Conservation (phyloP, 2,329 filamentous ascomycete genomes). For the Pseudocercospora pini-densiflorae region DNA sequence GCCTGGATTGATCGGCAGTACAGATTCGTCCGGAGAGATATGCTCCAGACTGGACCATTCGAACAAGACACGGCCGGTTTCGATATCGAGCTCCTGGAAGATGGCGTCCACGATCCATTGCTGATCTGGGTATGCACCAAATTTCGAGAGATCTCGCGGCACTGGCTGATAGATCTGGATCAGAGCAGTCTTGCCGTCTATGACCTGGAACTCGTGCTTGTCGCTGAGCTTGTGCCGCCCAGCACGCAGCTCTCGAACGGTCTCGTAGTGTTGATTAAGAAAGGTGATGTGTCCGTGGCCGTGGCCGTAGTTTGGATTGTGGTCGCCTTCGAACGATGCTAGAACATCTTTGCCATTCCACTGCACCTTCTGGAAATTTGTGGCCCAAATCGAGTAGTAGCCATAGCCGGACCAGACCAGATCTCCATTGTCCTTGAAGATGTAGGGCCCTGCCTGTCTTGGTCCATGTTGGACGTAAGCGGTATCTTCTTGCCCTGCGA, state of each 20-base stretch:
- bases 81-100: slow-evolving; percentile 49
- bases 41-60: slow-evolving; percentile 61
- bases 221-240: slow-evolving; percentile 49
- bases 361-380: slow-evolving; percentile 58
- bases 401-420: slow-evolving; percentile 63
- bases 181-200: slow-evolving; percentile 58
- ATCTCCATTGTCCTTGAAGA: slow-evolving; percentile 59
- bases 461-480: slow-evolving; percentile 45
- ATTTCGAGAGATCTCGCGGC: slow-evolving; percentile 40
- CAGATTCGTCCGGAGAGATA: slow-evolving; percentile 49
- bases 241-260: slow-evolving; percentile 57
- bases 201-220: slow-evolving; percentile 60
- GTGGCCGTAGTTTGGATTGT: slow-evolving; percentile 52
- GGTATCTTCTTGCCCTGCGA: too few relatives aligned
- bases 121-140: slow-evolving; percentile 14
- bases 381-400: slow-evolving; percentile 57
- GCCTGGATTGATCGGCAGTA: neutral
- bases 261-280: slow-evolving; percentile 60
- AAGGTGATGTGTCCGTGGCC: slow-evolving; percentile 55
- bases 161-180: slow-evolving; percentile 59
- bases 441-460: slow-evolving; percentile 60
- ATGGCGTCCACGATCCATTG: slow-evolving; percentile 23
- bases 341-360: slow-evolving; percentile 60
- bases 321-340: slow-evolving; percentile 59
- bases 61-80: slow-evolving; percentile 57